Conservation (phyloP, 2,329 filamentous ascomycete genomes). For the Penicillium sp. region DNA sequence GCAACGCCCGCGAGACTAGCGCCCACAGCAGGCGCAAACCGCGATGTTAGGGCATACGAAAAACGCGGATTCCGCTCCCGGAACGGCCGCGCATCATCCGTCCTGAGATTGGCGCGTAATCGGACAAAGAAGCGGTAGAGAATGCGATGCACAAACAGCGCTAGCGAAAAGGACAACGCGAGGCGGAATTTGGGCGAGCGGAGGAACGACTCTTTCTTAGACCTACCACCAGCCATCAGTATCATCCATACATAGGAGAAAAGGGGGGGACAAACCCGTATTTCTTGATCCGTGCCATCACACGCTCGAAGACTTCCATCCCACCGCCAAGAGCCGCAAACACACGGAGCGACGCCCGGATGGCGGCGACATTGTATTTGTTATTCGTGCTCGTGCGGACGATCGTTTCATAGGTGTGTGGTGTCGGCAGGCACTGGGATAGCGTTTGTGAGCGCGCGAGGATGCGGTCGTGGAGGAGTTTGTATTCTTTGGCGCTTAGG, state of each 20-base stretch:
- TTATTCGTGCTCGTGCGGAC: conserved; percentile 49
- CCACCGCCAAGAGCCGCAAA: conserved; percentile 62
- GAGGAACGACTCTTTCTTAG: conserved; percentile 36
- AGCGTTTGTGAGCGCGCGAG: conserved; percentile 64
- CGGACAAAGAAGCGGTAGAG: conserved; percentile 86
- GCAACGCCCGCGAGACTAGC: conserved; percentile 82
- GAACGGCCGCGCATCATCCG: conserved; percentile 76
- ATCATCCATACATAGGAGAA: conserved; percentile 1
- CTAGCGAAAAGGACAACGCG: conserved; percentile 76
- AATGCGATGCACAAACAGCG: conserved; percentile 82
- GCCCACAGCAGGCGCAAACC: conserved; percentile 82
- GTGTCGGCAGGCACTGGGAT: conserved; percentile 50
- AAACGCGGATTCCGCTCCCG: conserved; percentile 76
- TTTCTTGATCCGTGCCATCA: conserved; percentile 33
- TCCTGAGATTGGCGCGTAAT: conserved; percentile 72
- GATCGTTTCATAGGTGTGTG: conserved; percentile 50
- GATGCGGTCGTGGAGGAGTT: conserved; percentile 76
- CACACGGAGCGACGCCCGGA: conserved; percentile 67
- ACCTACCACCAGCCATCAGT: not conserved
- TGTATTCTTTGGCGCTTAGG: conserved; percentile 78
- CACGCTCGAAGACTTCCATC: conserved; percentile 61
- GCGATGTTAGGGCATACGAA: conserved; percentile 70
- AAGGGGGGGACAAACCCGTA: conserved; percentile 6
- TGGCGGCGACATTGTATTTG: conserved; percentile 66
- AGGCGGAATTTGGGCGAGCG: conserved; percentile 68